Evolutionary conservation across 495 filamentous ascomycete species (phyloP), one percentile per base, ranked within the genome.

Genomic region (Thermothielavioides terrestris): DNA sequence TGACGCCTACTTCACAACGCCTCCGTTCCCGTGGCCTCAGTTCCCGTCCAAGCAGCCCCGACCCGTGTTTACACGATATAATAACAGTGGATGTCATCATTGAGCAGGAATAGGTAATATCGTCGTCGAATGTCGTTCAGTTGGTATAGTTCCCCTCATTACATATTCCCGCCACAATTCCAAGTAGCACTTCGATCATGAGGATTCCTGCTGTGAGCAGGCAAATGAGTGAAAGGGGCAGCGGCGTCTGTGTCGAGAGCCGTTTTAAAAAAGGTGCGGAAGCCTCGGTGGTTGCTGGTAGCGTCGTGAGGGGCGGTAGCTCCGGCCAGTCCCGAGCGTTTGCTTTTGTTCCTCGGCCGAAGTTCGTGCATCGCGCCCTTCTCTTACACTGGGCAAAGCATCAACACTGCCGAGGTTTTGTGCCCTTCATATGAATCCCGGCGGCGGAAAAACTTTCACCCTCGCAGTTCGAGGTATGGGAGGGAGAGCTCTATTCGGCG

Each of bases 401-500:
- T n/a, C n/a, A n/a, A n/a, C n/a, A n/a, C n/a, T n/a, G n/a, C n/a
- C n/a, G n/a, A n/a, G n/a, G n/a, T n/a, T n/a, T n/a, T n/a, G n/a
- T n/a, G n/a, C n/a, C n/a, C 22, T 6, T 49, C 37, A 57, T 11
- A 57, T 50, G 30, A 57, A 53, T 3, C 57, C 57, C 10, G 53
- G 53, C 9, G 57, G 53, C 3, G 44, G 52, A 9, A 14, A 20
- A 15, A 26, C 18, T 25, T 27, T 44, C 6, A 22, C 23, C 38
- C 31, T 42, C 7, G 50, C 22, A 28, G 47, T 56, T 15, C 48
- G 51, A 11, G 82, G 82, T 10, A 85, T 69, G 5, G 81, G 78
- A 6, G 82, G 82, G 4, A 85, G 69, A 0, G 82, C 80, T 43
- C 74, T 76, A 17, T 73, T 80, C 10, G 82, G 82, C 14, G 82